Conservation (phyloP, 371 early-diverging fungal species). For the Circinella minor region DNA sequence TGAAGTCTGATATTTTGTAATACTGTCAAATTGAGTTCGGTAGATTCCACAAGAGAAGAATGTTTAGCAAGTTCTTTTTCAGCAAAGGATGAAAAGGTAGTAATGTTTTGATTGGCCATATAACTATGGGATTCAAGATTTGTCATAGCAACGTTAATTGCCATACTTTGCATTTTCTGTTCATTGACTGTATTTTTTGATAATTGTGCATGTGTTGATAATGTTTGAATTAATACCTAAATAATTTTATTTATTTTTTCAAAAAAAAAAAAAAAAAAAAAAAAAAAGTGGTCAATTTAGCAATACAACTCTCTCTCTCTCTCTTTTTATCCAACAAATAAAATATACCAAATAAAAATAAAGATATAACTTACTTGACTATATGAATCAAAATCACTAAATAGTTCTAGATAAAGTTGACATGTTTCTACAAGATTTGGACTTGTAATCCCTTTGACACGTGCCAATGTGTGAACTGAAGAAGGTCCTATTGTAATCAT, state of each 20-base stretch:
- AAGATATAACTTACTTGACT: constrained; percentile 31
- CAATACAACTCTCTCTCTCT: background rate
- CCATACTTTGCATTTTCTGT: constrained; percentile 59
- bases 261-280: constrained; percentile 3
- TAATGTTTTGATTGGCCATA: constrained; percentile 19
- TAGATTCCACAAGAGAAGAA: constrained; percentile 19
- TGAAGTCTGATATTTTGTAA: constrained; percentile 36
- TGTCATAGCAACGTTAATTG: constrained; percentile 63
- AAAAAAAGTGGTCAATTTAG: too few relatives aligned
- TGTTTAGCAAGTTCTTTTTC: constrained; percentile 36
- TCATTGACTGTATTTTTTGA: constrained; percentile 55
- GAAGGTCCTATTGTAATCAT: background rate
- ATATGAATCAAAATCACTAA: constrained; percentile 35
- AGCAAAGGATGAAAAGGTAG: constrained; percentile 19
- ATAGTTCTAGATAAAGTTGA: constrained; percentile 27
- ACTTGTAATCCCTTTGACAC: constrained; percentile 14
- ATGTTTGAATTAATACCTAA: constrained; percentile 9
- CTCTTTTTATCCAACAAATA: too few relatives aligned
- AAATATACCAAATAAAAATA: background rate
- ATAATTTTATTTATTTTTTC: background rate
- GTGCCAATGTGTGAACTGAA: constrained; percentile 9
- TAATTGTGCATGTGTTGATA: constrained; percentile 44
- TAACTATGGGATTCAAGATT: constrained; percentile 58
- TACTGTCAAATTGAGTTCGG: constrained; percentile 30
- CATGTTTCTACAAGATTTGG: constrained; percentile 20